Percentiles rank a stretch among this genome's conserved stretches.
These are phyloP conservation scores for Sisymbrium irio DNA, from an alignment of 345 rosid genomes.

Conservation along the genomic window DNA sequence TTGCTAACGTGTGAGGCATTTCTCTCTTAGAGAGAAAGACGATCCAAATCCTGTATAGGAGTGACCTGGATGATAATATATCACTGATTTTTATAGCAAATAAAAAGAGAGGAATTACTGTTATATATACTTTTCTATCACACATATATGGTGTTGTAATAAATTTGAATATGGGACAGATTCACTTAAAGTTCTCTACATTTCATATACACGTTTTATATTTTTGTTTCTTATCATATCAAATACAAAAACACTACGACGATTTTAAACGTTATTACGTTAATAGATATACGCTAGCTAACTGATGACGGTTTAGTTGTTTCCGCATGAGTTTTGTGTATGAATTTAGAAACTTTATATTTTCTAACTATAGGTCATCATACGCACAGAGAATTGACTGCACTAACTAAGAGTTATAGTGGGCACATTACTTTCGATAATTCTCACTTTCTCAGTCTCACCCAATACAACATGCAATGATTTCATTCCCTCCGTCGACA, in stretches of 20 bases:
- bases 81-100: background rate
- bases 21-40: constrained; percentile 1
- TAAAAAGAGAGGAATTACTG: background rate
- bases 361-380: background rate
- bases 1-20: constrained; percentile 9
- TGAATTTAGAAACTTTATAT: background rate
- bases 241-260: background rate
- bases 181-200: background rate
- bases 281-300: background rate
- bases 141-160: background rate
- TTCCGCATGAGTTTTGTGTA: background rate
- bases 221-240: background rate
- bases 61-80: constrained; percentile 4
- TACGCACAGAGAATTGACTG: background rate
- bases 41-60: constrained; percentile 9
- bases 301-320: background rate
- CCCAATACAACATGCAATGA: background rate
- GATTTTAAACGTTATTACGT: background rate
- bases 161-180: background rate
- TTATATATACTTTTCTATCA: background rate
- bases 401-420: constrained; percentile 13
- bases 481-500: background rate
- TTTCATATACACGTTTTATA: background rate
- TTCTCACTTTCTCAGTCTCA: constrained; percentile 1
- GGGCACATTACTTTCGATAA: background rate